phyloP scores from a whole-genome alignment of 257 asterid genomes.

The Dorcoceras hygrometricum region DNA sequence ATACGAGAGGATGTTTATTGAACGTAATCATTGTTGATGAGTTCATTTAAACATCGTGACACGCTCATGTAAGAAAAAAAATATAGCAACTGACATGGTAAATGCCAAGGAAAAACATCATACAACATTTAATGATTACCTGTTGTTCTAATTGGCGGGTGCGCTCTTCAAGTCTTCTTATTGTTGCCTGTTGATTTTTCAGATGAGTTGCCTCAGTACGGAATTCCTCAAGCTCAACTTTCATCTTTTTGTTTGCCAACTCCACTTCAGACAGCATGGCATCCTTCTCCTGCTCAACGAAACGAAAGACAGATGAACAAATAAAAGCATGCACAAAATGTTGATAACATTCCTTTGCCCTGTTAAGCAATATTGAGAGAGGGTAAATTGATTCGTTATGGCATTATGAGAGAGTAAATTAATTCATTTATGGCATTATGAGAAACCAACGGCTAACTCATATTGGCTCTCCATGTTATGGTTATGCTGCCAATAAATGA shows the following conservation, averaged over 20 bases:
- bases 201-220: constrained; percentile 93
- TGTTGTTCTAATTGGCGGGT: constrained; percentile 97
- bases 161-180: constrained; percentile 97
- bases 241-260: constrained; percentile 95
- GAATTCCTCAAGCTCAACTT: constrained; percentile 96
- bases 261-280: constrained; percentile 80
- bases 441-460: neutral
- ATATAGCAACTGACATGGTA: constrained; percentile 14
- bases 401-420: too few species aligned
- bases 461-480: neutral
- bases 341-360: constrained; percentile 11
- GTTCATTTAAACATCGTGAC: neutral
- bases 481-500: constrained; percentile 2
- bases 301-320: constrained; percentile 13
- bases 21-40: neutral
- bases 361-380: constrained; percentile 10
- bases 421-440: too few species aligned
- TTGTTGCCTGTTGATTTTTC: constrained; percentile 96
- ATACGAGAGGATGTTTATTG: neutral
- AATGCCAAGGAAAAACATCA: constrained; percentile 14
- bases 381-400: constrained; percentile 13
- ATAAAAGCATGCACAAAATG: constrained; percentile 17
- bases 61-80: constrained; percentile 7
- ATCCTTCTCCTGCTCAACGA: constrained; percentile 75
- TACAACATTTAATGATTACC: constrained; percentile 38